Evolutionary conservation across 768 basidiomycete genomes (phyloP), one percentile per base, ranked within the genome.

Genomic region (Epithele typhae): DNA sequence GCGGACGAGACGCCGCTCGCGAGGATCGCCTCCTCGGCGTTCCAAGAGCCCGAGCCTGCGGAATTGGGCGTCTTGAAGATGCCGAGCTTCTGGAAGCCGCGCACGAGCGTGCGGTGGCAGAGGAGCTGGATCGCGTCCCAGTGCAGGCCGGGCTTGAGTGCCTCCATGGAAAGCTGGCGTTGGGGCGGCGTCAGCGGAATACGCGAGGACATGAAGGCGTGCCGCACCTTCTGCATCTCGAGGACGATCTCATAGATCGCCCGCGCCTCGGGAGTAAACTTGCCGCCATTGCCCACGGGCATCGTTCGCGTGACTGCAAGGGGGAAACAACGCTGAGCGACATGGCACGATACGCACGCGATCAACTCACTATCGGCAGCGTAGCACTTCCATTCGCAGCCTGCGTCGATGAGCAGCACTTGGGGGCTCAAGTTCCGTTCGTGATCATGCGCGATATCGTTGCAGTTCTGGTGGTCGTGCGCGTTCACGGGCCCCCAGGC

Each of bases 261-360:
- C 23, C 75, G 76, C 0, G 88, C 86, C 64, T 91, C 87, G 6
- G 78, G 67, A 0, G 90, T 87, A 64, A 94, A 97, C 58, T 78
- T 87, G 0, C 95, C 95, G 3, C 85, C 84, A 57, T 97, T 98
- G 0, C 95, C 95, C n/a, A 96, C 81, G 12, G 90, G 89, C 74
- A 87, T 91, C 0, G 87, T 90, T 8, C 89, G 83, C 1, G 89
- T 72, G 37, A 72, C 72, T 70, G 17, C n/a, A n/a, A n/a, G n/a
- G n/a, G n/a, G 43, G 6, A 40, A 5, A 24, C 4, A 22, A 10
- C 17, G 10, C 27, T 23, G 17, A 30, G 7, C 27, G 27, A 43
- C n/a, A n/a, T n/a, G n/a, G n/a, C n/a, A n/a, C n/a, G 23, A 17
- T 32, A 5, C 23, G 25, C 30, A 33, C n/a, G 15, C 41, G 23